A percentile compares a stretch with the other conserved stretches of the same genome.
phyloP scores from a whole-genome alignment of 495 filamentous ascomycete genomes.

The Neurospora discreta region DNA sequence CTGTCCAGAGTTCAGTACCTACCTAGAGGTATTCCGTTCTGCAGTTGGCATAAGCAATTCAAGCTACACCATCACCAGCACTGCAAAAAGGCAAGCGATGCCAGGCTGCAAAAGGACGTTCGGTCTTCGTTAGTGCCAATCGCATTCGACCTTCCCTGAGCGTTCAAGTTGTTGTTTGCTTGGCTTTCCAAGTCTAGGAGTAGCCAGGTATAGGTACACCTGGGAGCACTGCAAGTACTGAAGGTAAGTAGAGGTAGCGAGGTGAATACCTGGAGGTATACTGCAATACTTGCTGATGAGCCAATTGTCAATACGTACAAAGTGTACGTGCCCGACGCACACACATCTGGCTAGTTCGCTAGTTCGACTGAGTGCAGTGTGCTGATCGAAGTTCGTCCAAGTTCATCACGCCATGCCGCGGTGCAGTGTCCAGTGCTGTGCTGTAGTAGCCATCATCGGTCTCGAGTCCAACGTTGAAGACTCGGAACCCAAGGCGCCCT shows the following conservation, averaged over 20 bases:
- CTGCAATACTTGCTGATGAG: no score
- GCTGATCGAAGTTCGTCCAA: background rate
- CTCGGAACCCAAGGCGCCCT: background rate
- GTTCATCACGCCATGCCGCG: background rate
- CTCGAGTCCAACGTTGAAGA: background rate
- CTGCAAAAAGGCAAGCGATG: background rate
- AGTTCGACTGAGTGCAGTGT: background rate
- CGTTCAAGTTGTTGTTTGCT: background rate
- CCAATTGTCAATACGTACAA: no score
- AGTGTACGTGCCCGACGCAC: no score
- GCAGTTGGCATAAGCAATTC: background rate
- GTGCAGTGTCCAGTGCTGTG: background rate
- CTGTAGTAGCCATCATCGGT: background rate
- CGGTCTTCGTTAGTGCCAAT: no score
- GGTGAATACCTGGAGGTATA: no score
- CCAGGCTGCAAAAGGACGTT: no score
- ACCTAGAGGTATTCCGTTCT: no score
- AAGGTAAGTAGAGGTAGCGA: no score
- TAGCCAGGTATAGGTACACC: no score
- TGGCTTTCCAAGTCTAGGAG: background rate
- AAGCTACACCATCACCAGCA: background rate
- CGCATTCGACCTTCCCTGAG: background rate
- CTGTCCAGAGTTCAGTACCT: background rate
- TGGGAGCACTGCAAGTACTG: no score
- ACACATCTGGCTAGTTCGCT: no score